These are phyloP conservation scores for Eimeria sp. DNA, from an alignment of 169 alveolate genomes.

Conservation along the genomic window DNA sequence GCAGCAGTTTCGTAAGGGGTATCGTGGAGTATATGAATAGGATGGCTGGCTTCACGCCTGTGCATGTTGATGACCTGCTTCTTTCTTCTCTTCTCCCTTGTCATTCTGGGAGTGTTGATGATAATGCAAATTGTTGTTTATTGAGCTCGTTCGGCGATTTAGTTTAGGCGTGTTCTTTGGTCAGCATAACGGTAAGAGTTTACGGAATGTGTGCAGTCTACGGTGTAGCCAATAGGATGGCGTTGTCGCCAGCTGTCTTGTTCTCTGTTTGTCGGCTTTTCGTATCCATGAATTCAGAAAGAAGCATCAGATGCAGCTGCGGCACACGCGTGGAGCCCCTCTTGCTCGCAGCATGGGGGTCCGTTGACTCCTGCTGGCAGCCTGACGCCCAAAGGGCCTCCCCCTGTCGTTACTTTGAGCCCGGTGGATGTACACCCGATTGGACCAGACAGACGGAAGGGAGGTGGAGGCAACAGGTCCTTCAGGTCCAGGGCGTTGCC, in stretches of 20 bases:
- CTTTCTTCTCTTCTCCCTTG: not conserved
- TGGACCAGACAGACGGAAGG: conserved; percentile 6
- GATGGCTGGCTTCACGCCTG: not conserved
- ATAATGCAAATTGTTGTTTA: not conserved
- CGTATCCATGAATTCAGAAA: not conserved
- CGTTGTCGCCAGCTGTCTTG: not conserved
- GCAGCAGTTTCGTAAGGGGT: too few relatives aligned
- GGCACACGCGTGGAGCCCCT: conserved; percentile 2
- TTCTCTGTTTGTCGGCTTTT: not conserved
- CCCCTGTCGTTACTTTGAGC: conserved; percentile 9
- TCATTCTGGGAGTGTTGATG: not conserved
- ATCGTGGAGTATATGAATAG: not conserved
- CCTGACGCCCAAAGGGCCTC: conserved; percentile 8
- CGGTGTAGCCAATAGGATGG: not conserved
- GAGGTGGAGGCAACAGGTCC: not conserved
- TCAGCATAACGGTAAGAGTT: not conserved
- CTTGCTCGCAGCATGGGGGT: not conserved
- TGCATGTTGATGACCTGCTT: not conserved
- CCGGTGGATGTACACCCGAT: not conserved
- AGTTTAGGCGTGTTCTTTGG: not conserved
- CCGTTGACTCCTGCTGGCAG: not conserved
- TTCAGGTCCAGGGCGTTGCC: not conserved
- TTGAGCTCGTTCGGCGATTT: not conserved
- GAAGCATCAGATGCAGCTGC: not conserved
- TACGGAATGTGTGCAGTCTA: not conserved